A percentile compares a stretch with the other conserved stretches of the same genome.
Evolutionary conservation across 2,329 filamentous ascomycete genomes (phyloP).

Genomic region (Fusarium sp.): DNA sequence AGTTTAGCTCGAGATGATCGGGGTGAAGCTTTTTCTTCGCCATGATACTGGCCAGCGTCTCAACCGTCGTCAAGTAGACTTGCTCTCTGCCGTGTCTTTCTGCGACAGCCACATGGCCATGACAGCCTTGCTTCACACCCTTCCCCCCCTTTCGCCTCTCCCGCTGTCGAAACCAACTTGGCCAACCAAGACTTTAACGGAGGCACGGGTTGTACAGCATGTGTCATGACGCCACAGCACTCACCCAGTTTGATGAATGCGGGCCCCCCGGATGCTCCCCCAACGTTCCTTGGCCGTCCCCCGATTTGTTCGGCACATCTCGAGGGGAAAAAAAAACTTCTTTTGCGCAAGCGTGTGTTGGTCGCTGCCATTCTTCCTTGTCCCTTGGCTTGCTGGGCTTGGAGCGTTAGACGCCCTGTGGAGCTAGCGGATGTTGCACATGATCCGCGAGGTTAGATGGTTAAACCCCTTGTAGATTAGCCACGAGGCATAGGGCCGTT

Average conservation of each 20-base stretch:
- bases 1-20: background rate
- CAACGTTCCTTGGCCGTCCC: conserved; percentile 12
- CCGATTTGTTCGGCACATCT: conserved; percentile 36
- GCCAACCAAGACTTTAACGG: conserved; percentile 14
- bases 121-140: conserved; percentile 17
- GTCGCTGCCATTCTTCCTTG: conserved; percentile 27
- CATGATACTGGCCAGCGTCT: background rate
- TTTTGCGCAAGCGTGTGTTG: conserved; percentile 33
- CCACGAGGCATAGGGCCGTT: conserved; percentile 33
- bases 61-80: conserved; percentile 4
- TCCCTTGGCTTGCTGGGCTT: conserved; percentile 36
- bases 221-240: conserved; percentile 39
- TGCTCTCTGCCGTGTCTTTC: conserved; percentile 18
- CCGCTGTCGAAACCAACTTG: conserved; percentile 16
- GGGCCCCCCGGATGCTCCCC: conserved; percentile 15
- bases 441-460: conserved; percentile 41
- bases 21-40: conserved; percentile 7
- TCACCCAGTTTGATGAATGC: conserved; percentile 13
- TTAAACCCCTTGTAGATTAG: conserved; percentile 45
- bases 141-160: conserved; percentile 18
- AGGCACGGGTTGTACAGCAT: conserved; percentile 28
- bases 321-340: conserved; percentile 27
- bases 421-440: conserved; percentile 48
- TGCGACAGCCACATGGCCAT: conserved; percentile 29
- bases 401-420: conserved; percentile 47